Conservation (phyloP, 805 yeast species). For the Ogataea populi-albae region DNA sequence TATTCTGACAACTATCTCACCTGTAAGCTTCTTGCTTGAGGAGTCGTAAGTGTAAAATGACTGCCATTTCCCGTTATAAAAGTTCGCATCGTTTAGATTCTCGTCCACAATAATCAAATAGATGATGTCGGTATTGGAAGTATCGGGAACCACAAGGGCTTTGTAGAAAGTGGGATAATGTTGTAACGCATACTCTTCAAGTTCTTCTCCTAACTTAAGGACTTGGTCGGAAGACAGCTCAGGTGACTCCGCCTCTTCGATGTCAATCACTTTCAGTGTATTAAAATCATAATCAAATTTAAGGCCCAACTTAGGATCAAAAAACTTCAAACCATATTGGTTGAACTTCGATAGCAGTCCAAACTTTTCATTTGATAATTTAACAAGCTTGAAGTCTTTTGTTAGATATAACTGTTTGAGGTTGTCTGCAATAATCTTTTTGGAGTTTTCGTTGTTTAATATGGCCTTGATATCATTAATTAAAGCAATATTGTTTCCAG, state of each 20-base stretch:
- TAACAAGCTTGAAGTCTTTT: slow-evolving; percentile 33
- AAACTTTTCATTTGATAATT: slow-evolving; percentile 21
- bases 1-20: slow-evolving; percentile 63
- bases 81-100: slow-evolving; percentile 70
- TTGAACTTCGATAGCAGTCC: slow-evolving; percentile 50
- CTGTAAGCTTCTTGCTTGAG: slow-evolving; percentile 38
- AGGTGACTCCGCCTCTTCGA: slow-evolving; percentile 37
- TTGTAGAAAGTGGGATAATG: slow-evolving; percentile 63
- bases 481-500: slow-evolving; percentile 45
- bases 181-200: slow-evolving; percentile 53
- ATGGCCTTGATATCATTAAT: slow-evolving; percentile 29
- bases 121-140: slow-evolving; percentile 31
- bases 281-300: slow-evolving; percentile 60
- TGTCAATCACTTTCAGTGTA: slow-evolving; percentile 46
- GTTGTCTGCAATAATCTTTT: slow-evolving; percentile 24
- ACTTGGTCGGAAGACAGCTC: slow-evolving; percentile 18
- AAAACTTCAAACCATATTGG: slow-evolving; percentile 47
- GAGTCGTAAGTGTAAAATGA: slow-evolving; percentile 54
- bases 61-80: slow-evolving; percentile 87
- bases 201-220: slow-evolving; percentile 21
- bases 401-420: slow-evolving; percentile 27
- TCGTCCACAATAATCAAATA: slow-evolving; percentile 64
- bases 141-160: slow-evolving; percentile 41
- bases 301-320: slow-evolving; percentile 48
- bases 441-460: slow-evolving; percentile 25